A percentile compares a stretch with the other conserved stretches of the same genome.
Evolutionary conservation across 805 yeast genomes (phyloP).

Genomic region (Saturnispora mendoncae): DNA sequence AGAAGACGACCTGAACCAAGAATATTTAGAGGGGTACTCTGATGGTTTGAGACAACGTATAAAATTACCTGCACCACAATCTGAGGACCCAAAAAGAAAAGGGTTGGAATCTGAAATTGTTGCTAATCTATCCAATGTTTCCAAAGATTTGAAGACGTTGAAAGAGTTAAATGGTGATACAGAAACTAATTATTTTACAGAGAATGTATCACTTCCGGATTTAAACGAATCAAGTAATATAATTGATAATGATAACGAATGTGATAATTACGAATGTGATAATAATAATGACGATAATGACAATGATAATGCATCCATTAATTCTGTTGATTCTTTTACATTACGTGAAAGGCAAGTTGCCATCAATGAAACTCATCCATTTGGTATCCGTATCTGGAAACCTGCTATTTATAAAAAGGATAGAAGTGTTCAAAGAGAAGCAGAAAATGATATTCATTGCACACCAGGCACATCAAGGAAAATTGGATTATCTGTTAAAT

Average conservation of each 20-base stretch:
- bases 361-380: conserved; percentile 93
- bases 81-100: conserved; percentile 13
- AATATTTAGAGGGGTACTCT: conserved; percentile 62
- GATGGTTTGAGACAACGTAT: conserved; percentile 54
- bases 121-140: conserved; percentile 17
- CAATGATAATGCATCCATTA: conserved; percentile 28
- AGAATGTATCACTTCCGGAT: background rate
- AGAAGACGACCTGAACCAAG: conserved; percentile 47
- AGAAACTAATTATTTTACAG: conserved; percentile 11
- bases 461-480: conserved; percentile 37
- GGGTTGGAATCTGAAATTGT: conserved; percentile 26
- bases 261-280: background rate
- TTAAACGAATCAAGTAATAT: background rate
- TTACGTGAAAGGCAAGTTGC: conserved; percentile 91
- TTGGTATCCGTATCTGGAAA: conserved; percentile 97
- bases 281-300: conserved; percentile 3
- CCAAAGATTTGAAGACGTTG: conserved; percentile 21
- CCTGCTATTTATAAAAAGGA: conserved; percentile 92
- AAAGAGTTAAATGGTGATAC: conserved; percentile 26
- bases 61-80: conserved; percentile 26
- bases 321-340: conserved; percentile 75
- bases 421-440: conserved; percentile 84
- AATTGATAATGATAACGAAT: background rate
- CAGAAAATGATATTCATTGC: conserved; percentile 90
- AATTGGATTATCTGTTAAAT: conserved; percentile 51